Evolutionary conservation across 805 yeast species (phyloP), one percentile per base, ranked within the genome.

Genomic region (Barnettozyma populi): DNA sequence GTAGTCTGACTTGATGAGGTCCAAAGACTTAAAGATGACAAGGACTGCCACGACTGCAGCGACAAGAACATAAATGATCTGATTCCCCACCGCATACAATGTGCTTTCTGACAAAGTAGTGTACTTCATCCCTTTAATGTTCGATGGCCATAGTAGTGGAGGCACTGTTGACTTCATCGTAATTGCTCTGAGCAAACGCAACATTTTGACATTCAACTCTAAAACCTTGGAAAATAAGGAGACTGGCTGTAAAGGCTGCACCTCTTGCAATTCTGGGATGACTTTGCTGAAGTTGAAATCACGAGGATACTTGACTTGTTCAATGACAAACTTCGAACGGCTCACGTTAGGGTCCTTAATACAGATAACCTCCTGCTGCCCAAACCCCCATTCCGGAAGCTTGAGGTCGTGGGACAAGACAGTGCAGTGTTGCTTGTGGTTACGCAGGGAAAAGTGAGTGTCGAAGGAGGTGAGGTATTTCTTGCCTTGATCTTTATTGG

Each of bases 321-420:
- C 97, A 53, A 90, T 67, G 57, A 71, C 79, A 86, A 96, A 90
- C 42, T 82, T 64, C 1, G 95, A 75, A 61, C 84, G 80, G 24
- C 79, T 78, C 46, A 73, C 63, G 16, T 79, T 78, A 13, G 97
- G 94, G 24, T 78, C 79, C 44, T 82, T 83, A 45, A 89, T 76
- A 64, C 99, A 94, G 36, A 89, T 68, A 10, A 92, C 95, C 70
- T 94, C 99, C 66, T 85, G 87, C 63, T 90, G 97, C 50, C 74
- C 74, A 56, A 75, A 77, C 2, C 86, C 97, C 95, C 95, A 86
- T 7, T 73, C 75, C n/a, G 97, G 97, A 36, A 94, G 71, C 60
- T 73, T 78, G 19, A 74, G 74, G 40, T 76, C 77, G 61, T 90
- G 95, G n/a, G 90, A 80, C 56, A 89, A 66, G 47, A 94, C 65